Conservation (phyloP, 306 rosid species). For the Glycine latifolia region DNA sequence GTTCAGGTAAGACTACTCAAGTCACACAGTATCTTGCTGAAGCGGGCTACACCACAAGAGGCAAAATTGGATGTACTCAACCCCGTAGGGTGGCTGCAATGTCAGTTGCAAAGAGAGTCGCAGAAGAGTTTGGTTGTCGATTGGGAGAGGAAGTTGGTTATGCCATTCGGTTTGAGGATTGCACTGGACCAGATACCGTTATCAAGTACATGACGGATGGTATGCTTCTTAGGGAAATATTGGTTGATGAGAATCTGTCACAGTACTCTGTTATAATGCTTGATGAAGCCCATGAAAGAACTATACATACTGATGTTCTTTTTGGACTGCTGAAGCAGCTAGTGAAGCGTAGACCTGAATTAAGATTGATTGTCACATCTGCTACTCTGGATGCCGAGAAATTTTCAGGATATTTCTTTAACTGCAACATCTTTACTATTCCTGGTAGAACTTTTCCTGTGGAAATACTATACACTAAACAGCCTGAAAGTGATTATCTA, state of each 20-base stretch:
- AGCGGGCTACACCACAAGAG: conserved; percentile 77
- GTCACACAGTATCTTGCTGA: conserved; percentile 93
- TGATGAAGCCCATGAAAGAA: conserved; percentile 95
- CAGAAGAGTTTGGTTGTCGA: conserved; percentile 89
- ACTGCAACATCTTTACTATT: conserved; percentile 77
- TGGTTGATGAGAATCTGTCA: conserved; percentile 78
- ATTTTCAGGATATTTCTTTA: conserved; percentile 83
- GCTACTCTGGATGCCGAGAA: conserved; percentile 93
- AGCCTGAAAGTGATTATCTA: conserved; percentile 85
- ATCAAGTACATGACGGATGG: conserved; percentile 96
- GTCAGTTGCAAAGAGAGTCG: conserved; percentile 93
- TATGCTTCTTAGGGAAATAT: conserved; percentile 83
- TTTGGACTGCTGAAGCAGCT: conserved; percentile 86
- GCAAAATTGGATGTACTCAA: conserved; percentile 92
- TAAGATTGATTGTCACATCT: conserved; percentile 85
- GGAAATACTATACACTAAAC: conserved; percentile 78
- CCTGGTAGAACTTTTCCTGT: conserved; percentile 95
- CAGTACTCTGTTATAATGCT: conserved; percentile 90
- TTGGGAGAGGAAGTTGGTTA: conserved; percentile 94
- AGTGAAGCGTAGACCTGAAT: conserved; percentile 76
- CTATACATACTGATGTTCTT: conserved; percentile 83
- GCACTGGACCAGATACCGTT: conserved; percentile 82
- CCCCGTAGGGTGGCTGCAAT: conserved; percentile 94
- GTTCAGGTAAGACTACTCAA: conserved; percentile 95
- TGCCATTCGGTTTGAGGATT: conserved; percentile 87